Percentiles rank a stretch among this genome's conserved stretches.
phyloP scores from a whole-genome alignment of 139 green algal genomes.

The Bryopsis sp. region DNA sequence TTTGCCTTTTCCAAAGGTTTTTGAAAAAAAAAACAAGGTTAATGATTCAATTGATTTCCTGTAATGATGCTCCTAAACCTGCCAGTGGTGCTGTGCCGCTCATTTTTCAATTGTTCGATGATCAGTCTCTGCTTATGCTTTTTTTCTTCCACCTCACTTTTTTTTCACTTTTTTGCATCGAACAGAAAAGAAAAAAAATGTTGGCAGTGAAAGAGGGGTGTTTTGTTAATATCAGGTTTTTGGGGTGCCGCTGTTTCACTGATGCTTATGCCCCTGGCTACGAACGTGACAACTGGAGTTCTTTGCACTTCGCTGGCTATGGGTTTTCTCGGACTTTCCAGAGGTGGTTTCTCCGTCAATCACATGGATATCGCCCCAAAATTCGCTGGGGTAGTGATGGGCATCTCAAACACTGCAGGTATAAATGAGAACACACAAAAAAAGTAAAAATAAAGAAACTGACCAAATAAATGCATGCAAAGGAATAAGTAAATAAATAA shows the following conservation, averaged over 20 bases:
- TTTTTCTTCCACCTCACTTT: neutral
- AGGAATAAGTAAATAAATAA: neutral
- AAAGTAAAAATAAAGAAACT: constrained; percentile 11
- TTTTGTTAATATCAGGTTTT: too few relatives aligned
- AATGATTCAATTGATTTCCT: too few relatives aligned
- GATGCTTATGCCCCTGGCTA: constrained; percentile 10
- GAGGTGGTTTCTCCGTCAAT: constrained; percentile 93
- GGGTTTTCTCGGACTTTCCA: constrained; percentile 52
- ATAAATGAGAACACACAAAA: constrained; percentile 8
- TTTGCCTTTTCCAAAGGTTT: too few relatives aligned
- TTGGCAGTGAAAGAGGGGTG: too few relatives aligned
- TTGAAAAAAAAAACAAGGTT: too few relatives aligned
- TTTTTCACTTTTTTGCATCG: too few relatives aligned
- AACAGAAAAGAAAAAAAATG: too few relatives aligned
- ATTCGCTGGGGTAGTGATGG: constrained; percentile 93
- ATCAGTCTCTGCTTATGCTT: neutral
- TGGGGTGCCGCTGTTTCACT: neutral
- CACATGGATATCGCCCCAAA: constrained; percentile 96
- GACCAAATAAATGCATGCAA: neutral
- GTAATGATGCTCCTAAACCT: too few relatives aligned
- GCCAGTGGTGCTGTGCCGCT: too few relatives aligned
- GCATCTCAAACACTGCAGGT: constrained; percentile 77
- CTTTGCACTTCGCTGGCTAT: constrained; percentile 38
- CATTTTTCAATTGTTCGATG: too few relatives aligned
- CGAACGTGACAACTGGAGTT: constrained; percentile 27